These are phyloP conservation scores for Sporothrix phasma DNA, from an alignment of 2,329 filamentous ascomycete species.

Conservation along the genomic window DNA sequence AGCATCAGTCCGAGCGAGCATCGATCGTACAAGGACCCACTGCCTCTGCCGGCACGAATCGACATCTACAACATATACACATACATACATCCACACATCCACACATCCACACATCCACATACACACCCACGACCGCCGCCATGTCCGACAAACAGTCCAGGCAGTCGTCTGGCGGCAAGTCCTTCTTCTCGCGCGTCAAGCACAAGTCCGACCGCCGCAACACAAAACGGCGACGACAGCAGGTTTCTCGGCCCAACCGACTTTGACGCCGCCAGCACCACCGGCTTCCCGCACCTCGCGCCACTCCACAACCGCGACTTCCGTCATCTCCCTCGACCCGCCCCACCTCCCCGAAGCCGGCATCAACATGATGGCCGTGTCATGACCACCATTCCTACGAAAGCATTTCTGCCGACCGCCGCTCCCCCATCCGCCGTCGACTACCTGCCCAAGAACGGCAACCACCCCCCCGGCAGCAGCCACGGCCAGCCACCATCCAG, in stretches of 20 bases:
- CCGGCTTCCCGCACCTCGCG: conserved; percentile 65
- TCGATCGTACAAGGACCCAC: conserved; percentile 9
- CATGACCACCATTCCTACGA: conserved; percentile 83
- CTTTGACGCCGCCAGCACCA: conserved; percentile 50
- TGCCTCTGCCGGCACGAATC: not conserved
- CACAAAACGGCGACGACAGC: conserved; percentile 50
- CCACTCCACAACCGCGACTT: conserved; percentile 54
- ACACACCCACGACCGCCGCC: conserved; percentile 13
- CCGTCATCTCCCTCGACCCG: conserved; percentile 60
- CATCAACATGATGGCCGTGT: conserved; percentile 65
- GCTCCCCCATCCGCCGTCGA: conserved; percentile 64
- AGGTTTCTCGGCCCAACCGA: conserved; percentile 44
- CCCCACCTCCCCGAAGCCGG: conserved; percentile 54
- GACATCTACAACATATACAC: not conserved
- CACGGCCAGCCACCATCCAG: conserved; percentile 39
- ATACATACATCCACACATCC: not conserved
- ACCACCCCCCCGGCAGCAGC: conserved; percentile 24
- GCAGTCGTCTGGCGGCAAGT: conserved; percentile 58
- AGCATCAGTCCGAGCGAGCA: not conserved
- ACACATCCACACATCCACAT: no score
- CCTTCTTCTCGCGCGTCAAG: conserved; percentile 84
- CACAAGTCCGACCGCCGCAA: conserved; percentile 61
- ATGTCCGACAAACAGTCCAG: conserved; percentile 68
- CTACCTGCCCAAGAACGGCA: conserved; percentile 48
- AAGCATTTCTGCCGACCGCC: conserved; percentile 51